Evolutionary conservation across 2,329 filamentous ascomycete genomes (phyloP), one percentile per base, ranked within the genome.

Genomic region (Apiospora kogelbergensis): DNA sequence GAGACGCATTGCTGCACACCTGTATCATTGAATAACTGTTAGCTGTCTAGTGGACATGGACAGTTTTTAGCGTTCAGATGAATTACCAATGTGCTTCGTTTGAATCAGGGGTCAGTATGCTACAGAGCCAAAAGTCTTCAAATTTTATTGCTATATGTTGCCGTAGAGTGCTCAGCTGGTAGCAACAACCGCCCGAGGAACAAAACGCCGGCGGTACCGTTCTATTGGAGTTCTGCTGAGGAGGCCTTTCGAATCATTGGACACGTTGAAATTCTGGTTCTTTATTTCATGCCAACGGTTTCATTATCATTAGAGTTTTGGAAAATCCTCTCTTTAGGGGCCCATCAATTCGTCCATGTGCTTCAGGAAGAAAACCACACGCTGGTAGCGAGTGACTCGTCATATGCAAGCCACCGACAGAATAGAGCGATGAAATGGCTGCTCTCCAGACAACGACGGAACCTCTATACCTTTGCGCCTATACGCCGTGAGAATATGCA

Each of bases 281-380:
- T 60, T 60, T 13, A 37, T n/a, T 37, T n/a, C 30, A 20, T 60
- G n/a, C n/a, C 17, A 22, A 11, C n/a, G 30, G 4, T 60, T 11
- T 60, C 53, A 60, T 60, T 60, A 60, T 60, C 53, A 60, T 60
- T 60, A 60, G 26, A 57, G 7, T 37, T 60, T 30, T 60, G 20
- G 30, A 11, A 60, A 37, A 30, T 20, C 30, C 53, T 13, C 30
- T 30, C 53, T 10, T 1, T 2, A 9, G 53, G 53, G n/a, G 24
- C 46, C 46, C 46, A 53, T 30, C 24, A 24, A 26, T 4, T 30
- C 17, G 46, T 13, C 11, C 5, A 53, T 53, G 22, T 26, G 45
- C 22, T 53, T 53, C 20, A 60, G 30, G 30, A 57, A n/a, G 53
- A 13, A 22, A 60, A 9, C 20, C 7, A 20, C 17, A 60, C 48